phyloP scores from a whole-genome alignment of 2,329 filamentous ascomycete genomes.

The Amylocarpus encephaloides region DNA sequence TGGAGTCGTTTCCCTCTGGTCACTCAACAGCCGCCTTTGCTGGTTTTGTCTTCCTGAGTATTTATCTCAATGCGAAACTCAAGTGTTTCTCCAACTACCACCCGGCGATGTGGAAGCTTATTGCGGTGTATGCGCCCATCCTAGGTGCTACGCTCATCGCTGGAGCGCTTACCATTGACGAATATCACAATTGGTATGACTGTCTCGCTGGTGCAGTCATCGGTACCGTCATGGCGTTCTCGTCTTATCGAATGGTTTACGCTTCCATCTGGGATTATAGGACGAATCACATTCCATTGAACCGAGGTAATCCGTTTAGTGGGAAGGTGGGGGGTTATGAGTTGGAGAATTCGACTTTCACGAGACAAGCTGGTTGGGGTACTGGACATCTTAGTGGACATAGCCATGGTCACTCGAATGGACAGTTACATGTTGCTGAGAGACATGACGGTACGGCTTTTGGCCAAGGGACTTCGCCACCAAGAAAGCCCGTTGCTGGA shows the following conservation, averaged over 20 bases:
- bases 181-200: constrained; percentile 73
- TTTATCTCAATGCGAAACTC: constrained; percentile 74
- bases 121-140: constrained; percentile 57
- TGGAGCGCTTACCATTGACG: constrained; percentile 64
- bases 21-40: constrained; percentile 70
- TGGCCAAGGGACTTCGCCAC: constrained; percentile 1
- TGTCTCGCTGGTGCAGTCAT: constrained; percentile 60
- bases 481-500: constrained; percentile 3
- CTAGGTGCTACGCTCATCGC: constrained; percentile 63
- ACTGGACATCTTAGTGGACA: background rate
- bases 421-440: background rate
- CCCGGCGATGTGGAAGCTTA: constrained; percentile 66
- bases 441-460: constrained; percentile 1
- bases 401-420: background rate
- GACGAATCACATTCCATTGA: constrained; percentile 59
- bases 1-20: constrained; percentile 67
- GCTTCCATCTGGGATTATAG: constrained; percentile 64
- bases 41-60: constrained; percentile 61
- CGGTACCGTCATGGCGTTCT: constrained; percentile 59
- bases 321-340: constrained; percentile 41
- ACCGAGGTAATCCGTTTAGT: constrained; percentile 48
- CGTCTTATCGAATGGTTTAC: constrained; percentile 61
- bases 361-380: constrained; percentile 57
- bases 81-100: constrained; percentile 71
- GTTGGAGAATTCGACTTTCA: constrained; percentile 50